Evolutionary conservation across 768 basidiomycete species (phyloP).

Genomic region (Phylloporus rhodoxanthus): DNA sequence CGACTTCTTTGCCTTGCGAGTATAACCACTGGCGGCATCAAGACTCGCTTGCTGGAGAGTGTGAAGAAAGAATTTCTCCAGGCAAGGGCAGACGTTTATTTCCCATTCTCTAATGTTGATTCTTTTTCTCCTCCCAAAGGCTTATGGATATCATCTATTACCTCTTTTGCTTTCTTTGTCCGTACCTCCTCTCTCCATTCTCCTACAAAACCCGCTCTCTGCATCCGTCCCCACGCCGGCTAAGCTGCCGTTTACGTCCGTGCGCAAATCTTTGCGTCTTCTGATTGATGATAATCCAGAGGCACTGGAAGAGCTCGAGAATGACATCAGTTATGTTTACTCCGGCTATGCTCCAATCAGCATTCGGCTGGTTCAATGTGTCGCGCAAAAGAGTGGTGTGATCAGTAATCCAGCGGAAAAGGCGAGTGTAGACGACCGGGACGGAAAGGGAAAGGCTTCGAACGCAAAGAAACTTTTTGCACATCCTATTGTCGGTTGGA

Average conservation of each 20-base stretch:
- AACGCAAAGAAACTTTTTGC: slow-evolving; percentile 61
- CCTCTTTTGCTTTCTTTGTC: slow-evolving; percentile 63
- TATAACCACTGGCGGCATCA: slow-evolving; percentile 80
- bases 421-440: slow-evolving; percentile 35
- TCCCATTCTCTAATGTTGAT: neutral
- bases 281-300: slow-evolving; percentile 84
- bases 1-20: slow-evolving; percentile 84
- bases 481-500: slow-evolving; percentile 94
- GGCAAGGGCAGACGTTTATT: slow-evolving; percentile 29
- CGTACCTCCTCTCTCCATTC: slow-evolving; percentile 58
- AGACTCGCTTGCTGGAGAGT: slow-evolving; percentile 77
- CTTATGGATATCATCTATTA: slow-evolving; percentile 71
- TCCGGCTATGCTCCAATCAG: slow-evolving; percentile 96
- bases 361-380: slow-evolving; percentile 85
- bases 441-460: slow-evolving; percentile 35
- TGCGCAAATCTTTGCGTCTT: slow-evolving; percentile 85
- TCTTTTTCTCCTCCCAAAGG: slow-evolving; percentile 35
- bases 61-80: slow-evolving; percentile 91
- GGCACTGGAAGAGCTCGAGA: slow-evolving; percentile 74
- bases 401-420: slow-evolving; percentile 71
- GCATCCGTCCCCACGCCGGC: slow-evolving; percentile 38
- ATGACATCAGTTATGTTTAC: slow-evolving; percentile 94
- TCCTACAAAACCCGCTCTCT: slow-evolving; percentile 66
- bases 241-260: slow-evolving; percentile 65
- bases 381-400: slow-evolving; percentile 86